Conservation (phyloP, 768 basidiomycete species). For the Peribolospora kevripleyi region DNA sequence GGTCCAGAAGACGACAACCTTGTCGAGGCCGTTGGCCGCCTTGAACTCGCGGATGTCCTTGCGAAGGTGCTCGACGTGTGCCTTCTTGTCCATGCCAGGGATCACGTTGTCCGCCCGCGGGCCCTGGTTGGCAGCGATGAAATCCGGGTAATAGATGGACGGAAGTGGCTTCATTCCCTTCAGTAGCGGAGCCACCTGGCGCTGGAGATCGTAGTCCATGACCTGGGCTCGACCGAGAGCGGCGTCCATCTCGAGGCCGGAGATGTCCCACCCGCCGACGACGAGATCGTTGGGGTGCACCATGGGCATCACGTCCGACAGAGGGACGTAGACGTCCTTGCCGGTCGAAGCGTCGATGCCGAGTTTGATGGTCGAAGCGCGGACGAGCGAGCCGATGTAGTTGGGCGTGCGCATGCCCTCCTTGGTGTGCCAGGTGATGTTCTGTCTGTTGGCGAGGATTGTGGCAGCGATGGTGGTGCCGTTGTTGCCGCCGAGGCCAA, state of each 20-base stretch:
- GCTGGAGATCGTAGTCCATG: conserved; percentile 86
- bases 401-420: conserved; percentile 75
- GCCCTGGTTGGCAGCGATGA: conserved; percentile 63
- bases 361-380: conserved; percentile 80
- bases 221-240: conserved; percentile 87
- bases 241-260: conserved; percentile 53
- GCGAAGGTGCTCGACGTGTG: conserved; percentile 73
- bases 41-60: conserved; percentile 90
- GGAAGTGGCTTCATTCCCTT: conserved; percentile 58
- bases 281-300: conserved; percentile 95
- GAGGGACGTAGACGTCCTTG: conserved; percentile 75
- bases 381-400: conserved; percentile 88
- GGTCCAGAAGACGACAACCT: conserved; percentile 83
- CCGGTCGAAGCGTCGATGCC: conserved; percentile 54
- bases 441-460: conserved; percentile 82
- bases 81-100: conserved; percentile 62
- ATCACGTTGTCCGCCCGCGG: conserved; percentile 84
- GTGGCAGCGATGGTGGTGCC: conserved; percentile 83
- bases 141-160: conserved; percentile 42
- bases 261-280: conserved; percentile 95
- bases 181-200: conserved; percentile 76
- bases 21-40: conserved; percentile 51
- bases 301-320: conserved; percentile 85
- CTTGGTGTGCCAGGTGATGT: conserved; percentile 88
- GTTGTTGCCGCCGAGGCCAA: conserved; percentile 93